Conservation (phyloP, 495 filamentous ascomycete genomes). For the Aspergillus affinis region DNA sequence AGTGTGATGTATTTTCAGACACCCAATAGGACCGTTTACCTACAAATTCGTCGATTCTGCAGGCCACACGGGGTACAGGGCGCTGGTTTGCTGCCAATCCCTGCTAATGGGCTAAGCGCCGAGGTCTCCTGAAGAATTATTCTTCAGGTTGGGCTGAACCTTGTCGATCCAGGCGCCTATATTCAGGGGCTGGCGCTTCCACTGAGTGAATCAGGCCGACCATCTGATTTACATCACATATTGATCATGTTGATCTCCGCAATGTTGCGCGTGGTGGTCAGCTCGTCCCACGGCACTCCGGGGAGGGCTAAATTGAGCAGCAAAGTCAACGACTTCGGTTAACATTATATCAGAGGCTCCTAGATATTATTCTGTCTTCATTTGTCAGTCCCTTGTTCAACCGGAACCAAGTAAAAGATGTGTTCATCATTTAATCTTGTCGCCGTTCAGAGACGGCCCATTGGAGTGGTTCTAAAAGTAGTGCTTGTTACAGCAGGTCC, state of each 20-base stretch:
- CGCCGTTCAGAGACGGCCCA: no score
- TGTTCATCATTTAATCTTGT: no score
- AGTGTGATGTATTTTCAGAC: neutral
- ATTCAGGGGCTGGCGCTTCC: neutral
- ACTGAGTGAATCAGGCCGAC: neutral
- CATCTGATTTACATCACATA: neutral
- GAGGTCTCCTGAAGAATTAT: neutral
- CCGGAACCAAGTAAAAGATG: no score
- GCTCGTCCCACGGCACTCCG: neutral
- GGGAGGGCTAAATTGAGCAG: no score
- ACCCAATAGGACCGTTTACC: neutral
- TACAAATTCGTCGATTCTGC: neutral
- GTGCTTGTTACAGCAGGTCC: no score
- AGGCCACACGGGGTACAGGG: neutral
- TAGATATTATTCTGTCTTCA: no score
- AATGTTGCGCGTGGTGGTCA: neutral
- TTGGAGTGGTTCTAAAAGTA: no score
- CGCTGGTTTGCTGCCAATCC: neutral
- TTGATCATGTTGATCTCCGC: neutral
- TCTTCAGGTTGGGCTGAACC: neutral
- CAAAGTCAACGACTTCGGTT: no score
- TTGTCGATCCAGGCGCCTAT: neutral
- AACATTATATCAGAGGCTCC: no score
- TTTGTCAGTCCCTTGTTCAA: no score
- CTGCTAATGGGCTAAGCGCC: neutral